Conservation (phyloP, 2,329 filamentous ascomycete genomes). For the Elsinoe arachidis region DNA sequence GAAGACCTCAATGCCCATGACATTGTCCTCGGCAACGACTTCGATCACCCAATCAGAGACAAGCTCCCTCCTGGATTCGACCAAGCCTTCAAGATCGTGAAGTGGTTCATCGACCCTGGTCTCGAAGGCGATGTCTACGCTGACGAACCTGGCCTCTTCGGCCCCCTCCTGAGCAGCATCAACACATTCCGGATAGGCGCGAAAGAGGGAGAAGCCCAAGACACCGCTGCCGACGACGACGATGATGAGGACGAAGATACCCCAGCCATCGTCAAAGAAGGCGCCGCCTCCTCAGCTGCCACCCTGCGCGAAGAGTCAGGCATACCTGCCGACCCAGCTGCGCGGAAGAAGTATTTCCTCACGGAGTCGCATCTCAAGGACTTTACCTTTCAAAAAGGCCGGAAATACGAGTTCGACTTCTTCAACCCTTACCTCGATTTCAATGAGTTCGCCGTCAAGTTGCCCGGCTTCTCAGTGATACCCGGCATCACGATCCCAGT, state of each 20-base stretch:
- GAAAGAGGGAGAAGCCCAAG: slow-evolving; percentile 28
- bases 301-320: slow-evolving; percentile 31
- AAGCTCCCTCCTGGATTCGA: slow-evolving; percentile 77
- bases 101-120: slow-evolving; percentile 85
- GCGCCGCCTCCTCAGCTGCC: slow-evolving; percentile 36
- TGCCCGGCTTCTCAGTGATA: slow-evolving; percentile 49
- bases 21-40: slow-evolving; percentile 90
- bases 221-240: slow-evolving; percentile 24
- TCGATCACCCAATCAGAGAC: slow-evolving; percentile 82
- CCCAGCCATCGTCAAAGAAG: slow-evolving; percentile 47
- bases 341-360: slow-evolving; percentile 54
- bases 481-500: slow-evolving; percentile 64
- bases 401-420: slow-evolving; percentile 62
- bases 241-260: slow-evolving; percentile 51
- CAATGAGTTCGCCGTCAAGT: slow-evolving; percentile 59
- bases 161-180: slow-evolving; percentile 69
- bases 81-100: slow-evolving; percentile 74
- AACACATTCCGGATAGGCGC: slow-evolving; percentile 64
- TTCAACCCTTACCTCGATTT: slow-evolving; percentile 93
- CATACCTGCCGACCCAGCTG: slow-evolving; percentile 34
- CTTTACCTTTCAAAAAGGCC: slow-evolving; percentile 55
- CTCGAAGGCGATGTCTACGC: slow-evolving; percentile 84
- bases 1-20: slow-evolving; percentile 56
- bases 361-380: slow-evolving; percentile 44
- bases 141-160: slow-evolving; percentile 78